These are phyloP conservation scores for Claviceps arundinis DNA, from an alignment of 2,329 filamentous ascomycete genomes.

Conservation along the genomic window DNA sequence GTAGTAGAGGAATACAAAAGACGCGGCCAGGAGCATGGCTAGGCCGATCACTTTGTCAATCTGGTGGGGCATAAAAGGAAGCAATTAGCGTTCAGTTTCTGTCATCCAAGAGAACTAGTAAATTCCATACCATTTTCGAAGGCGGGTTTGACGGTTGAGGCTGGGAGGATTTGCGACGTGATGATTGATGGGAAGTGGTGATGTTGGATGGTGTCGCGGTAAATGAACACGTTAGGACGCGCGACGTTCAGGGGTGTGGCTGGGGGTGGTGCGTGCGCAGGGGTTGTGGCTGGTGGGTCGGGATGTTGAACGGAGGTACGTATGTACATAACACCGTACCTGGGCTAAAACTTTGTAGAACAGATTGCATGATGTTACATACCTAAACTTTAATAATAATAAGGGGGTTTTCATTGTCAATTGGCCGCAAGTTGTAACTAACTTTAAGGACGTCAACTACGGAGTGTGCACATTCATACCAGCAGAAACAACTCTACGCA, in stretches of 20 bases:
- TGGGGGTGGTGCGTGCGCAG: background rate
- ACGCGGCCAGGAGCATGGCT: constrained; percentile 55
- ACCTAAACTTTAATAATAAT: no score
- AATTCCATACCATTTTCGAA: background rate
- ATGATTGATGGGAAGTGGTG: background rate
- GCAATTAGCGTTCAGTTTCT: background rate
- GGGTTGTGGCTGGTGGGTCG: background rate
- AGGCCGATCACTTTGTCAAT: constrained; percentile 71
- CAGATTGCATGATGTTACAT: no score
- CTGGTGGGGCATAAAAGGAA: constrained; percentile 30
- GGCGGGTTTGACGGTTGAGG: background rate
- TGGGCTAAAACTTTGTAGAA: no score
- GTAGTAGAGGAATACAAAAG: constrained; percentile 68
- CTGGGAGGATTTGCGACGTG: background rate
- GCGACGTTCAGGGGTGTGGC: background rate
- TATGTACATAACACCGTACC: no score
- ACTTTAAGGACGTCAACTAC: no score
- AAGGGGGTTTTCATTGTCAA: no score
- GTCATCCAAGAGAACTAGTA: no score
- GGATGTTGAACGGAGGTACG: no score
- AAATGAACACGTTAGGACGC: background rate
- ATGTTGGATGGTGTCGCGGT: background rate
- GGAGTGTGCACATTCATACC: no score
- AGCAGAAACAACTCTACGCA: no score
- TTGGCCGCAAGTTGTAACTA: no score